Base-by-base conservation (phyloP, 805 yeast genomes). In the Wickerhamiella sorbophila region DNA sequence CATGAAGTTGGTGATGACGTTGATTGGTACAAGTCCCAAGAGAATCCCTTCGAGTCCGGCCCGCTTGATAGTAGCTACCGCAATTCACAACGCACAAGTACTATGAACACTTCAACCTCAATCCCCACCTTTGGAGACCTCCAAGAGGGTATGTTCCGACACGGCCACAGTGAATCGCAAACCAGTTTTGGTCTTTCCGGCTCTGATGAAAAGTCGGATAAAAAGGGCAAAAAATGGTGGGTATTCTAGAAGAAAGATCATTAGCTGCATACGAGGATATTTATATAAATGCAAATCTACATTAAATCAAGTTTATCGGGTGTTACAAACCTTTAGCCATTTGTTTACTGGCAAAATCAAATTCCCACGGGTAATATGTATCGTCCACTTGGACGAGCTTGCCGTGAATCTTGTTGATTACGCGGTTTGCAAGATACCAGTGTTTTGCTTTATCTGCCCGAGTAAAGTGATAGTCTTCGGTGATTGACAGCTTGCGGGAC, bases 1-100 rank as follows among this genome's bases (percentile, higher is more conserved):
- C 72, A 76, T 49, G 71, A 67, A 17, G 45, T 39, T 55, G 77
- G 91, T 86, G 38, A 44, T 9, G 38, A 41, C 22, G 48, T 48
- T n/a, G 39, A 41, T 17, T 53, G 56, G 54, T 52, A 50, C 48
- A 44, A 51, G 37, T 44, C 24, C n/a, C 29, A 31, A 4, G 41
- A 34, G 22, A 45, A 46, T 38, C 51, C 52, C 5, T 50, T 50
- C 38, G 53, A 48, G 8, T 9, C 21, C 19, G 31, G 10, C 14
- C 38, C 19, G 20, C 29, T 24, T 4, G 40, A 37, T 12, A n/a
- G n/a, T n/a, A 18, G 17, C 15, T 14, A 14, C 8, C 17, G 38
- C 38, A 24, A 15, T 8, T 39, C 32, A 26, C 34, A 39, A 19
- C 36, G 31, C 33, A 24, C 33, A 10, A 31, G 22, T n/a, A 33